Base-by-base conservation (phyloP, 2,329 filamentous ascomycete species). In the Colletotrichum sp. region DNA sequence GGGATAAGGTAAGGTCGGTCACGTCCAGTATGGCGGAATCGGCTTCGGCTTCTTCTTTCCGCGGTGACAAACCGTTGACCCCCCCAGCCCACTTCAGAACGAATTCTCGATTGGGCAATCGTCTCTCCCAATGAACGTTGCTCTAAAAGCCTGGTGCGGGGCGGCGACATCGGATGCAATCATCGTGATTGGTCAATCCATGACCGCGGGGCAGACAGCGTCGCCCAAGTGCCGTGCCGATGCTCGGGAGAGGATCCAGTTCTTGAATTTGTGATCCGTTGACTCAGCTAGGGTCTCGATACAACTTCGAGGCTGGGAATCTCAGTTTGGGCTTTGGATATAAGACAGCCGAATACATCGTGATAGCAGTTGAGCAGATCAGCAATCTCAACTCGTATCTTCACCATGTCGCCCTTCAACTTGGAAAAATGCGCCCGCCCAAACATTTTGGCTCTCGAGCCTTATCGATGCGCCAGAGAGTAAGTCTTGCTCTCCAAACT, bases 391-490 rank as follows among this genome's bases (percentile, higher is more conserved):
- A 10, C 24, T 16, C 30, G 30, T 43, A 28, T 7, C 21, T 26
- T 18, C 64, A 55, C 43, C 16, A 92, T 92, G 88, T 89, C 91
- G 38, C 87, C 93, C 36, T 96, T 96, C 84, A 91, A 95, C 82
- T 87, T 96, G 67, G 87, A 94, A 79, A 93, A 90, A 77, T 96
- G 94, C 82, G 94, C 94, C 55, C 90, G 94, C 79, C 89, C 93
- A 58, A 96, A 96, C 84, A 96, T 96, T 76, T 86, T 96, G 78
- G 89, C 93, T 77, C 87, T 96, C 64, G 89, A 95, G 81, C 94
- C 94, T 52, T 96, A 96, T 82, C 92, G 94, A 73, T 96, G 94
- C 83, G 94, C 94, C 32, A 87, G 94, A 90, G 94, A 96, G 94
- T 95, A 87, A 85, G 93, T 85, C 21, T 5, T 30, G 18, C 13